Conservation (phyloP, 768 basidiomycete species). For the Pisolithus microcarpus region DNA sequence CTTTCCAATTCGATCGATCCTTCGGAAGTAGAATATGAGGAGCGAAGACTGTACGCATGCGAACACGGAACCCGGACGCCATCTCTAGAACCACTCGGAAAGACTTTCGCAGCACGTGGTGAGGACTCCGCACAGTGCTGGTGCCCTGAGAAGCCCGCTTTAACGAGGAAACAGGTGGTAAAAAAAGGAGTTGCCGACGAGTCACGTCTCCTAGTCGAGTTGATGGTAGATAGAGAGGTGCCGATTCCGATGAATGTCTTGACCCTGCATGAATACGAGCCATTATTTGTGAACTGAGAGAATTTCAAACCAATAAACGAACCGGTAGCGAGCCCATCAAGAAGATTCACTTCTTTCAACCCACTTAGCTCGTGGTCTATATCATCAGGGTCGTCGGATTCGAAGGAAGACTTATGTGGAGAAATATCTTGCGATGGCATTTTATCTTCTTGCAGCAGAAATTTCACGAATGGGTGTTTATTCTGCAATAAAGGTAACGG, state of each 20-base stretch:
- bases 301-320: conserved; percentile 20
- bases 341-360: conserved; percentile 61
- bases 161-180: conserved; percentile 42
- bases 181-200: conserved; percentile 60
- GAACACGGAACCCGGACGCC: conserved; percentile 77
- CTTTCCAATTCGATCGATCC: conserved; percentile 9
- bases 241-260: conserved; percentile 31
- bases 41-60: conserved; percentile 92
- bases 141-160: conserved; percentile 45
- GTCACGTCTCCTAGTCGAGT: conserved; percentile 63
- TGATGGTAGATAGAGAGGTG: conserved; percentile 50
- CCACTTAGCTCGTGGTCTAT: conserved; percentile 38
- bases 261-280: conserved; percentile 31
- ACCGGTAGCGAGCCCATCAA: conserved; percentile 63
- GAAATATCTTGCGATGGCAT: conserved; percentile 9
- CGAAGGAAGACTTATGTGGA: not conserved
- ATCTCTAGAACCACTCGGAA: conserved; percentile 74
- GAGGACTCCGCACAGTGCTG: conserved; percentile 41
- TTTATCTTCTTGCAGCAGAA: conserved; percentile 13
- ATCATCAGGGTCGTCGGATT: conserved; percentile 15
- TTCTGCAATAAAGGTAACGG: conserved; percentile 43
- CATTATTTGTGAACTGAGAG: not conserved
- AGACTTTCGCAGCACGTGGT: conserved; percentile 75
- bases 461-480: conserved; percentile 27
- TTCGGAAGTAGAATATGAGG: conserved; percentile 72